These are phyloP conservation scores for Wickerhamomyces sp. DNA, from an alignment of 1,139 yeast species.

Conservation along the genomic window DNA sequence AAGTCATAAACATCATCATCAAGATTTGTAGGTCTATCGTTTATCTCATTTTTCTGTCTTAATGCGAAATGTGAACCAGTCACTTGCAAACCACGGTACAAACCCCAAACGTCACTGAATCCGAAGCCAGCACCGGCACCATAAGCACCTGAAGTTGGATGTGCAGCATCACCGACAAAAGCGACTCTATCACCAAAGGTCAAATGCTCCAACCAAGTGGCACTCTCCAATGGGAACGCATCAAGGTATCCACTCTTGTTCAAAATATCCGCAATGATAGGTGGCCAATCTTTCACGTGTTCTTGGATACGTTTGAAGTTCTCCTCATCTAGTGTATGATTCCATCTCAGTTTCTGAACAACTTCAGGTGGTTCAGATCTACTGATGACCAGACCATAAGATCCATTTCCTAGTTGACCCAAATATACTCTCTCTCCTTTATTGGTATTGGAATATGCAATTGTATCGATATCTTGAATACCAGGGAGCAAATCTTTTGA, in stretches of 20 bases:
- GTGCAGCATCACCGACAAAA: slow-evolving; percentile 6
- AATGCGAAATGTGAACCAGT: neutral
- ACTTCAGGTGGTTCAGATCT: slow-evolving; percentile 1
- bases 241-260: neutral
- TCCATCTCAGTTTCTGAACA: slow-evolving; percentile 1
- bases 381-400: slow-evolving; percentile 1
- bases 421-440: neutral
- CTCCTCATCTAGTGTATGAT: neutral
- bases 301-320: neutral
- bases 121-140: slow-evolving; percentile 5
- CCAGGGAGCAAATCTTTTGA: neutral
- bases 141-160: slow-evolving; percentile 6
- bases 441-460: neutral
- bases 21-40: neutral
- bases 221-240: slow-evolving; percentile 4
- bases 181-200: neutral
- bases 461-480: neutral
- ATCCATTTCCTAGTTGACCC: neutral
- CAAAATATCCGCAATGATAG: neutral
- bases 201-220: slow-evolving; percentile 3
- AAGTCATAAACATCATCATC: neutral
- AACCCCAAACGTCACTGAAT: slow-evolving; percentile 4
- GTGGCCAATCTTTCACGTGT: slow-evolving; percentile 1
- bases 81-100: slow-evolving; percentile 1
- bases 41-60: neutral